Evolutionary conservation across 106 monocot species (phyloP).

Genomic region (Allium fistulosum): DNA sequence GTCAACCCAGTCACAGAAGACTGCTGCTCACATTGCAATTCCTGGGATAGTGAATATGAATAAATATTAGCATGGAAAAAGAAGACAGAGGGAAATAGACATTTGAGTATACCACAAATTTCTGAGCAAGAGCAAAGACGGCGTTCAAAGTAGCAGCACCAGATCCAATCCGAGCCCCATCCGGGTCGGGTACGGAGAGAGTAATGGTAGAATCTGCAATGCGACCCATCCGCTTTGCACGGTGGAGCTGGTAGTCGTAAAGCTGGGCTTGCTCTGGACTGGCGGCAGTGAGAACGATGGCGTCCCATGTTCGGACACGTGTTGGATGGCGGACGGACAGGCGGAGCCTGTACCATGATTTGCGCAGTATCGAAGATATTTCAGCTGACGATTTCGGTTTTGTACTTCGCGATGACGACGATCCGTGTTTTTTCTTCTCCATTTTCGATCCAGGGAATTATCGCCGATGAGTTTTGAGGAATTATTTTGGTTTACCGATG

Average conservation of each 20-base stretch:
- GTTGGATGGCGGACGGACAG: conserved; percentile 75
- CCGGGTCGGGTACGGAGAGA: conserved; percentile 83
- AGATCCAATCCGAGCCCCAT: conserved; percentile 90
- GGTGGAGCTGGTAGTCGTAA: conserved; percentile 82
- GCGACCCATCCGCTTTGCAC: conserved; percentile 73
- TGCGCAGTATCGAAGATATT: conserved; percentile 44
- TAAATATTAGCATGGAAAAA: not conserved
- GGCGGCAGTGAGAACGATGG: conserved; percentile 90
- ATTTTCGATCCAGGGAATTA: too few species aligned
- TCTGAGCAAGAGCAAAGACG: conserved; percentile 40
- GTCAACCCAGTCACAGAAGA: conserved; percentile 16
- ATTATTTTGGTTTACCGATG: too few species aligned
- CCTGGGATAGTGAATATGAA: conserved; percentile 1
- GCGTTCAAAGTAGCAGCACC: conserved; percentile 96
- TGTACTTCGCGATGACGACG: not conserved
- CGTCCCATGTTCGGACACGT: conserved; percentile 86
- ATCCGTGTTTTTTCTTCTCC: too few species aligned
- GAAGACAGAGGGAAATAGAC: conserved; percentile 1
- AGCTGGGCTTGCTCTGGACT: conserved; percentile 93
- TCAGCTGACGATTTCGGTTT: conserved; percentile 21
- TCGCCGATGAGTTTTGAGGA: too few species aligned
- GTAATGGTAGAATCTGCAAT: conserved; percentile 73
- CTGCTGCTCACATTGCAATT: conserved; percentile 4
- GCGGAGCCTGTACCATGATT: conserved; percentile 80
- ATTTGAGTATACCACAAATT: conserved; percentile 1